Evolutionary conservation across 352 stramenopile genomes (phyloP).

Genomic region (Poterioochromonas sp.): DNA sequence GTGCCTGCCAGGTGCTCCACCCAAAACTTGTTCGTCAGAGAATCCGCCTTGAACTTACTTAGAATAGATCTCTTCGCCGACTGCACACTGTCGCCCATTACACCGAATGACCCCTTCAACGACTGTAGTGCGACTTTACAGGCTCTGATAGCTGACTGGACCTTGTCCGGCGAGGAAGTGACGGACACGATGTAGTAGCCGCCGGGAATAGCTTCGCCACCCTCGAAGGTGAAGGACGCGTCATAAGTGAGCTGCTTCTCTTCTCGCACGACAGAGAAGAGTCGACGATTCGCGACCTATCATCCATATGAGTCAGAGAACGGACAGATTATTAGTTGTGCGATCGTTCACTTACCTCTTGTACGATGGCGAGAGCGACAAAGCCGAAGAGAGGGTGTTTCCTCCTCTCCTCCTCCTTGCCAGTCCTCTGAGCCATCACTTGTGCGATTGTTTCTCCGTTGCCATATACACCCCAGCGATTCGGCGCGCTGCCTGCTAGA

Average conservation of each 20-base stretch:
- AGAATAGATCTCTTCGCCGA: slow-evolving; percentile 7
- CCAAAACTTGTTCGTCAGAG: not conserved
- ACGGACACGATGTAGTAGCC: slow-evolving; percentile 3
- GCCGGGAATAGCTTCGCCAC: not conserved
- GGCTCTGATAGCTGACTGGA: not conserved
- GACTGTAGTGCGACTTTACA: slow-evolving; percentile 34
- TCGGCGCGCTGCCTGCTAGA: slow-evolving; percentile 56
- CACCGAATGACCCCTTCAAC: not conserved
- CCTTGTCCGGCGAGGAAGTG: not conserved
- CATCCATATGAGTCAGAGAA: too few relatives aligned
- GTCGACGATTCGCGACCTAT: slow-evolving; percentile 64
- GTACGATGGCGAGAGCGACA: slow-evolving; percentile 57
- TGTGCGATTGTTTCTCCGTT: slow-evolving; percentile 55
- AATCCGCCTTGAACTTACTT: not conserved
- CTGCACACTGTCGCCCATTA: not conserved
- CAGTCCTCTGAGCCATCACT: slow-evolving; percentile 40
- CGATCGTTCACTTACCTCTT: slow-evolving; percentile 46
- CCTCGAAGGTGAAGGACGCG: slow-evolving; percentile 52
- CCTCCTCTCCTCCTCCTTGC: slow-evolving; percentile 51
- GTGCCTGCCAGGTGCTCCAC: not conserved
- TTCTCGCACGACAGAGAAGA: slow-evolving; percentile 70
- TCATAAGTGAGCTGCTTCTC: slow-evolving; percentile 72
- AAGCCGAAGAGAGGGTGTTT: slow-evolving; percentile 62
- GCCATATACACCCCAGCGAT: slow-evolving; percentile 59
- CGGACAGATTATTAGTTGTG: too few relatives aligned